Evolutionary conservation across 2,329 filamentous ascomycete species (phyloP), one percentile per base, ranked within the genome.

Genomic region (Apiospora malaysiana): DNA sequence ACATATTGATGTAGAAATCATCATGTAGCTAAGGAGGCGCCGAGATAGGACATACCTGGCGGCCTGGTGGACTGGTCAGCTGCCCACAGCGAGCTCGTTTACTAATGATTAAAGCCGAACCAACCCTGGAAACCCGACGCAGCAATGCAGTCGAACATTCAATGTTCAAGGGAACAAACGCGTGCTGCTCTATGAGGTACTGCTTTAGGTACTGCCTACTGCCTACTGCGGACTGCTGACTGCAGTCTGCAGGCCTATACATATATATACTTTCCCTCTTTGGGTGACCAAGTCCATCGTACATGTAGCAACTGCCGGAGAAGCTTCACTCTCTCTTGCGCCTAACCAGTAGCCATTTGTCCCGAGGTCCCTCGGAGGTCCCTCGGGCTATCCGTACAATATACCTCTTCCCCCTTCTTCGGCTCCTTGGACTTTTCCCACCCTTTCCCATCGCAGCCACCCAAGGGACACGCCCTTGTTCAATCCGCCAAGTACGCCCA

Each of bases 321-420:
- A 63, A 40, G 51, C 32, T 63, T 63, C 56, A 63, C 56, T 23
- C 56, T 32, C 32, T 40, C 56, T 32, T 63, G 21, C 32, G 21
- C 32, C 10, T 23, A 23, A n/a, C 40, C 5, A 6, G 56, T 40
- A 12, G 40, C 18, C 18, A 63, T 63, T 32, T 63, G 56, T 63
- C 56, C 56, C 56, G 56, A 63, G 56, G 56, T 63, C 56, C 70
- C 70, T 69, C 69, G 70, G 56, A 63, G 56, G 56, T 63, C 56
- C 70, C 70, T 69, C 69, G 70, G 70, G 40, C 71, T 69, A 51
- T 71, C 69, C 18, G 21, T 23, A 40, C 18, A 40, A n/a, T 45
- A 42, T 69, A 18, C 12, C 63, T 73, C 70, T 68, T 69, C 70
- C 66, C 70, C 21, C 70, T 63, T 66, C 10, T 40, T 10, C 16